These are phyloP conservation scores for Cyathus striatus DNA, from an alignment of 768 basidiomycete species.

Conservation along the genomic window DNA sequence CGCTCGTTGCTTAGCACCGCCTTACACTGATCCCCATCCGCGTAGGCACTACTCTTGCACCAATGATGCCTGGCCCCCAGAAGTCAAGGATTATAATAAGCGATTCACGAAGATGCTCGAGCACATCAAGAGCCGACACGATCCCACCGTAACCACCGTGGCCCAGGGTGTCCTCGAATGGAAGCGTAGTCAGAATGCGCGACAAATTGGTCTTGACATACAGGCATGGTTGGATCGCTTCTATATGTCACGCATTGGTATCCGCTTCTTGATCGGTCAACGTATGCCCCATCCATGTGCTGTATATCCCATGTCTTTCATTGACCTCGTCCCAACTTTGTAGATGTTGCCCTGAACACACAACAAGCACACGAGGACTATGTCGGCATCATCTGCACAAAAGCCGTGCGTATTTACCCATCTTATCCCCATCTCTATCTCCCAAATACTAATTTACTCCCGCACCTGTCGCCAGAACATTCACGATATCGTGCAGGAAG, in stretches of 20 bases:
- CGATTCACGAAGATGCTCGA: conserved; percentile 85
- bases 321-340: conserved; percentile 1
- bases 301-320: conserved; percentile 1
- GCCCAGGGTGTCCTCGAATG: conserved; percentile 96
- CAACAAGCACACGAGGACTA: conserved; percentile 86
- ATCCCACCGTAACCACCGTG: conserved; percentile 96
- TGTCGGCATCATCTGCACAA: conserved; percentile 95
- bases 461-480: no score
- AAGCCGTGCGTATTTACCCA: background rate
- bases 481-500: conserved; percentile 96
- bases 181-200: conserved; percentile 72
- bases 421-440: background rate
- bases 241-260: conserved; percentile 93
- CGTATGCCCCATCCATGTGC: conserved; percentile 44
- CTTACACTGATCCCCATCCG: conserved; percentile 2
- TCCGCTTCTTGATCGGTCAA: conserved; percentile 95
- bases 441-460: conserved; percentile 3
- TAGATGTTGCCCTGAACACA: conserved; percentile 93
- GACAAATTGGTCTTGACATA: conserved; percentile 77
- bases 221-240: conserved; percentile 97
- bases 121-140: conserved; percentile 89
- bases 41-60: conserved; percentile 84
- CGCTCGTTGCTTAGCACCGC: conserved; percentile 78
- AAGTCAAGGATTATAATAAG: conserved; percentile 89
- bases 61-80: conserved; percentile 78